Evolutionary conservation across 805 yeast species (phyloP).

Genomic region (Schwanniomyces vanrijiae): DNA sequence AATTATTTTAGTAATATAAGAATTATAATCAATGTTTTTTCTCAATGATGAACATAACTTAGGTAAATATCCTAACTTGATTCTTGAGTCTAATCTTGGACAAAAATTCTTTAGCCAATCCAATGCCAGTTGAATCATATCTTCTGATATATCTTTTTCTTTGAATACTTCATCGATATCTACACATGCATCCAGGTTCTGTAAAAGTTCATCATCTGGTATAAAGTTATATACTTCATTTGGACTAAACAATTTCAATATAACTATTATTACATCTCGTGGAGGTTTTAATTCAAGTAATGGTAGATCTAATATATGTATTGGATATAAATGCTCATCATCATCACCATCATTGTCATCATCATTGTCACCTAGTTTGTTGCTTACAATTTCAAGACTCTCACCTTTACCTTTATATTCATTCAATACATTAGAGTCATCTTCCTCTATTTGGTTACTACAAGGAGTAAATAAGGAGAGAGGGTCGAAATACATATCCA

Average conservation of each 20-base stretch:
- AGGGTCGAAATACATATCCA: constrained; percentile 42
- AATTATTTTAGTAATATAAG: constrained; percentile 49
- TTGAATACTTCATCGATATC: constrained; percentile 21
- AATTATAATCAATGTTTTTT: constrained; percentile 34
- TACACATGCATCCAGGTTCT: not conserved
- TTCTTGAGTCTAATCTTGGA: constrained; percentile 25
- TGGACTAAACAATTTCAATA: constrained; percentile 51
- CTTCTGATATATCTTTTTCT: constrained; percentile 30
- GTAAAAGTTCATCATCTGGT: constrained; percentile 6
- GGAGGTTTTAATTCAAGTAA: constrained; percentile 48
- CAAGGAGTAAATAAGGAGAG: constrained; percentile 37
- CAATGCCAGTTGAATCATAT: constrained; percentile 25
- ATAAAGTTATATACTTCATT: constrained; percentile 54
- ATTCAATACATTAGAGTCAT: not conserved
- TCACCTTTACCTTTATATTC: not conserved
- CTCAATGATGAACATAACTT: constrained; percentile 25
- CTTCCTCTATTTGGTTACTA: constrained; percentile 4
- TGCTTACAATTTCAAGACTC: not conserved
- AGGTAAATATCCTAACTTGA: constrained; percentile 25
- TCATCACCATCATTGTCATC: not conserved
- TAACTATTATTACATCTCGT: constrained; percentile 36
- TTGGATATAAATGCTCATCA: constrained; percentile 25
- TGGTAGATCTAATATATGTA: constrained; percentile 65
- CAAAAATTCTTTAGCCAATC: constrained; percentile 46
- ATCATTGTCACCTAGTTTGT: too few relatives aligned